Conservation (phyloP, 2,329 filamentous ascomycete species). For the Claviceps fusiformis region DNA sequence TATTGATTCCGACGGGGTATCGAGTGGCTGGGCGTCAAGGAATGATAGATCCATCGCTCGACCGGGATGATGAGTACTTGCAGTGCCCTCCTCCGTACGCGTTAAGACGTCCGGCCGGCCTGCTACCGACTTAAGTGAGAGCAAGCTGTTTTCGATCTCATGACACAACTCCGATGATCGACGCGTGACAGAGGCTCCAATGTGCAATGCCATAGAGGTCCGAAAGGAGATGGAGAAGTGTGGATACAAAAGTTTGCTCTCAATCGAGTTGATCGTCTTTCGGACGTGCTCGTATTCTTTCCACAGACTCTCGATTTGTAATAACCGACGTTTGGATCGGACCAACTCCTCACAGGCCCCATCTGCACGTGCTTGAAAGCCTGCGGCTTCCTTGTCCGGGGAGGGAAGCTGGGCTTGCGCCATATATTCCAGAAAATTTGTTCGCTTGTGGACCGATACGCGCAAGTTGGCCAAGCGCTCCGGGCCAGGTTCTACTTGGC, state of each 20-base stretch:
- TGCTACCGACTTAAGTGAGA: slow-evolving; percentile 2
- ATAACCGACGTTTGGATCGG: slow-evolving; percentile 13
- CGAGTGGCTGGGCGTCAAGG: not conserved
- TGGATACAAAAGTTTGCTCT: slow-evolving; percentile 21
- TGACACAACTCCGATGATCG: slow-evolving; percentile 11
- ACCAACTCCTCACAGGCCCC: not conserved
- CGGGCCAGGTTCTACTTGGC: slow-evolving; percentile 2
- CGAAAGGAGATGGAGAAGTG: slow-evolving; percentile 17
- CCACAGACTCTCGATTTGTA: slow-evolving; percentile 21
- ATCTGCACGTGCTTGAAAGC: not conserved
- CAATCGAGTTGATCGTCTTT: slow-evolving; percentile 18
- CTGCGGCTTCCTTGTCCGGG: not conserved
- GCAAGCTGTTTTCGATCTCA: slow-evolving; percentile 9
- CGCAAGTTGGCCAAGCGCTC: slow-evolving; percentile 13
- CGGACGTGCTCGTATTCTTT: slow-evolving; percentile 18
- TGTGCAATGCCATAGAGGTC: slow-evolving; percentile 16
- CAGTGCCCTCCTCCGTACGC: not conserved
- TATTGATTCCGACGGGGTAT: not conserved
- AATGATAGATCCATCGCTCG: not conserved
- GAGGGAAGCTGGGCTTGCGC: slow-evolving; percentile 6
- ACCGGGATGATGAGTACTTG: no score
- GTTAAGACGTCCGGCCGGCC: not conserved
- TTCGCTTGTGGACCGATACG: slow-evolving; percentile 12
- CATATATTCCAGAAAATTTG: slow-evolving; percentile 13
- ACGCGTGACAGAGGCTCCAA: slow-evolving; percentile 12